Evolutionary conservation across 73 alveolate genomes (phyloP).

Genomic region (Breviolum minutum): DNA sequence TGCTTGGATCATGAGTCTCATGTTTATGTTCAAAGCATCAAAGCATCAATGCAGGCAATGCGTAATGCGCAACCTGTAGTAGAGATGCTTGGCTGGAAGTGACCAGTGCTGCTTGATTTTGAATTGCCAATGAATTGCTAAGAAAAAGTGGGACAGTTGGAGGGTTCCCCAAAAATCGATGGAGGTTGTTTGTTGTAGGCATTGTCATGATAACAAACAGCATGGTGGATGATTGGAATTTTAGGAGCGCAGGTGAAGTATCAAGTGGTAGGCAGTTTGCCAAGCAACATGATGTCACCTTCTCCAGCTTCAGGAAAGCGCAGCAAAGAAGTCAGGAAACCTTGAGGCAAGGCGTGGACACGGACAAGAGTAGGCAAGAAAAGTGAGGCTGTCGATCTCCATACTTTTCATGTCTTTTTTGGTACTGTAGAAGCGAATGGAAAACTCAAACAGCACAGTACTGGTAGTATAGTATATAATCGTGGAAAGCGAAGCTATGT

Average conservation of each 20-base stretch:
- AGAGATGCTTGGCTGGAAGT: slow-evolving; percentile 42
- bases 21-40: not conserved
- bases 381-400: too few relatives aligned
- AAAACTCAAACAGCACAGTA: not conserved
- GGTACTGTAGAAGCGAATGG: not conserved
- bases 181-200: not conserved
- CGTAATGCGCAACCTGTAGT: slow-evolving; percentile 64
- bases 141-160: too few relatives aligned
- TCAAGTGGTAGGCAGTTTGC: not conserved
- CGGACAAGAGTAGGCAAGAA: not conserved
- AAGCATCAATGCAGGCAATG: slow-evolving; percentile 19
- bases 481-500: not conserved
- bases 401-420: not conserved
- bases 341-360: not conserved
- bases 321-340: slow-evolving; percentile 23
- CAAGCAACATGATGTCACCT: not conserved
- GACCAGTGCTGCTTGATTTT: not conserved
- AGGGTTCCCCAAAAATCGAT: too few relatives aligned
- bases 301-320: slow-evolving; percentile 18
- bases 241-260: not conserved
- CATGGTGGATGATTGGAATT: not conserved
- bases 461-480: not conserved
- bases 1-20: not conserved
- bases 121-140: not conserved
- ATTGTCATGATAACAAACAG: too few relatives aligned